These are phyloP conservation scores for Pyrenula massariospora DNA, from an alignment of 495 filamentous ascomycete species.

Conservation along the genomic window DNA sequence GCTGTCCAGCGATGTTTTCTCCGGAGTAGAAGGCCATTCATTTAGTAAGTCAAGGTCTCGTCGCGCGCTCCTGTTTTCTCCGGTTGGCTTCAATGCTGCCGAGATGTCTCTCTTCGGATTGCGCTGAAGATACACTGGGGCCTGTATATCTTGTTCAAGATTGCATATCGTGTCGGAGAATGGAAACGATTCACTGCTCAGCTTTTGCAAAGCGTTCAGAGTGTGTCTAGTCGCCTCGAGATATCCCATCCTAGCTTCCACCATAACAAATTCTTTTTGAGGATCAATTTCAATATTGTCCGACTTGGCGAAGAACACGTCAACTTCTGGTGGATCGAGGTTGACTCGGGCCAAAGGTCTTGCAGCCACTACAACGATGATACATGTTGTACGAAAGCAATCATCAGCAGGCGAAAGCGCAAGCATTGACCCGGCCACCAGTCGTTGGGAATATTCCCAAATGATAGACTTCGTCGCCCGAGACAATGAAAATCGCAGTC, in stretches of 20 bases:
- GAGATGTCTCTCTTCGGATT: constrained; percentile 36
- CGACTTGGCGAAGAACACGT: constrained; percentile 56
- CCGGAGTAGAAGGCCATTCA: constrained; percentile 31
- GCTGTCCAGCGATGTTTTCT: constrained; percentile 44
- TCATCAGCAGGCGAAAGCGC: constrained; percentile 56
- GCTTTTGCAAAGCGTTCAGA: constrained; percentile 61
- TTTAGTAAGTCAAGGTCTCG: constrained; percentile 32
- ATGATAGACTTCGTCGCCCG: constrained; percentile 56
- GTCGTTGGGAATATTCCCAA: constrained; percentile 66
- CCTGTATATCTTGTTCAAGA: constrained; percentile 28
- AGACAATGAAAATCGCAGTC: constrained; percentile 58
- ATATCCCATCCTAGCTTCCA: constrained; percentile 59
- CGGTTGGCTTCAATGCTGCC: constrained; percentile 12
- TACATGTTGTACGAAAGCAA: constrained; percentile 51
- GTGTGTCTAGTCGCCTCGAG: constrained; percentile 65
- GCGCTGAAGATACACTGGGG: constrained; percentile 36
- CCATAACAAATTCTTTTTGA: constrained; percentile 61
- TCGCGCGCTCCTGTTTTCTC: not conserved
- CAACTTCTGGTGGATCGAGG: constrained; percentile 57
- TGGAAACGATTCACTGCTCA: constrained; percentile 46
- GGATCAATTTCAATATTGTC: constrained; percentile 59
- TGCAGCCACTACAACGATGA: constrained; percentile 63
- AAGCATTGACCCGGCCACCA: constrained; percentile 58
- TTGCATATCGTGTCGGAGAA: constrained; percentile 48
- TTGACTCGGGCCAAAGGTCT: constrained; percentile 50